phyloP scores from a whole-genome alignment of 768 basidiomycete genomes.

The Exsudoporus frostii region DNA sequence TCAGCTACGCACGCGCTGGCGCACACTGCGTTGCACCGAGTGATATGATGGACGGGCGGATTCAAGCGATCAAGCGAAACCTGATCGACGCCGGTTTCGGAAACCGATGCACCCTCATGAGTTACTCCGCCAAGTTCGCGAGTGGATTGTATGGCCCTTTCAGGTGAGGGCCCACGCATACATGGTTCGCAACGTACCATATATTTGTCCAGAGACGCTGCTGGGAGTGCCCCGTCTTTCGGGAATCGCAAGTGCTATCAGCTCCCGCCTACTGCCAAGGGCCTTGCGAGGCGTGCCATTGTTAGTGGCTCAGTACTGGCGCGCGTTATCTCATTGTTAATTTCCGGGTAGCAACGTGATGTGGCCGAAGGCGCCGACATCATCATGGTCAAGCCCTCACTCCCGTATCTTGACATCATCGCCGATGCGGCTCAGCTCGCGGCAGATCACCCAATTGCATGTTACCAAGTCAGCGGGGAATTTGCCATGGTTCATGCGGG shows the following conservation, averaged over 20 bases:
- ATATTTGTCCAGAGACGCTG: slow-evolving; percentile 72
- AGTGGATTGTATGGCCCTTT: slow-evolving; percentile 95
- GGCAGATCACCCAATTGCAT: slow-evolving; percentile 88
- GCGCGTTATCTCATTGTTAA: neutral
- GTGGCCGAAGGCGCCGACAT: slow-evolving; percentile 91
- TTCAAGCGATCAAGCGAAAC: slow-evolving; percentile 82
- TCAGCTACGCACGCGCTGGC: slow-evolving; percentile 91
- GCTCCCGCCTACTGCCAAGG: slow-evolving; percentile 83
- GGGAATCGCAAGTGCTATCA: slow-evolving; percentile 99
- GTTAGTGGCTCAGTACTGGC: slow-evolving; percentile 44
- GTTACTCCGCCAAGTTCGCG: slow-evolving; percentile 97
- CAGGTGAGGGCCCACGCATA: slow-evolving; percentile 48
- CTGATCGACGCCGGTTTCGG: slow-evolving; percentile 82
- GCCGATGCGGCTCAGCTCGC: slow-evolving; percentile 80
- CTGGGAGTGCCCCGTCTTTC: slow-evolving; percentile 91
- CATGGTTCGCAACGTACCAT: neutral
- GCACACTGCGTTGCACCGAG: slow-evolving; percentile 98
- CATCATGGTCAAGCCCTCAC: slow-evolving; percentile 96
- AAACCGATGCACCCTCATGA: slow-evolving; percentile 91
- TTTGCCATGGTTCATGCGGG: slow-evolving; percentile 97
- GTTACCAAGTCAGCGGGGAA: slow-evolving; percentile 97
- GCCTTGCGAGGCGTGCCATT: slow-evolving; percentile 89
- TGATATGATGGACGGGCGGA: slow-evolving; percentile 99
- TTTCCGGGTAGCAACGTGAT: slow-evolving; percentile 70
- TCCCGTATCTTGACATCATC: slow-evolving; percentile 97